A percentile compares a stretch with the other conserved stretches of the same genome.
Evolutionary conservation across 352 stramenopile species (phyloP).

Genomic region (Globisporangium polare): DNA sequence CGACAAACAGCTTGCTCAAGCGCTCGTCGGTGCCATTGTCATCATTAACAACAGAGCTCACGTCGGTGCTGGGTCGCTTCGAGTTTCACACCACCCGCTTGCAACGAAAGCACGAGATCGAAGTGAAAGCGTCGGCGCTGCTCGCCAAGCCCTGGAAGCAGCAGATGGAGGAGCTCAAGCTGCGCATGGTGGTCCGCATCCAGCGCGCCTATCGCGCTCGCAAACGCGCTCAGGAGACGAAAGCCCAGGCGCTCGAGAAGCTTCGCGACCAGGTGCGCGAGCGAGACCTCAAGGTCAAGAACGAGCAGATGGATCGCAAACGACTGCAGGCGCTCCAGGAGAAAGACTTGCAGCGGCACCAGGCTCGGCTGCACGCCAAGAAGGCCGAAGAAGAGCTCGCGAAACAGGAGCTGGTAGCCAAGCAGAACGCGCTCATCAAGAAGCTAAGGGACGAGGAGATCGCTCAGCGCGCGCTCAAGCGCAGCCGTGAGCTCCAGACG

Average conservation of each 20-base stretch:
- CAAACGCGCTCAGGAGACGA: slow-evolving; percentile 29
- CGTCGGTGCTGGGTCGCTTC: slow-evolving; percentile 62
- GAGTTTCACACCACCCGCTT: slow-evolving; percentile 45
- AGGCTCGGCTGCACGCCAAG: slow-evolving; percentile 49
- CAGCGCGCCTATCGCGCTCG: slow-evolving; percentile 64
- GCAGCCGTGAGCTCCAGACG: slow-evolving; percentile 20
- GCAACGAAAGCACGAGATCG: slow-evolving; percentile 51
- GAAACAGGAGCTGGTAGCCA: slow-evolving; percentile 30
- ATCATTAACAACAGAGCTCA: slow-evolving; percentile 25
- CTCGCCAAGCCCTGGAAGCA: slow-evolving; percentile 60
- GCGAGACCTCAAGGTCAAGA: slow-evolving; percentile 41
- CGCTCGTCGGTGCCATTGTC: not conserved
- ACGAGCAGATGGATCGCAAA: slow-evolving; percentile 53
- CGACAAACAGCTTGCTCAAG: not conserved
- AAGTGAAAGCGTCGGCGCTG: slow-evolving; percentile 47
- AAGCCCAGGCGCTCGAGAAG: slow-evolving; percentile 43
- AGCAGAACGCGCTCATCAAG: slow-evolving; percentile 42
- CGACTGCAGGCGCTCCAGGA: slow-evolving; percentile 48
- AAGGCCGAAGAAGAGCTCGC: slow-evolving; percentile 40
- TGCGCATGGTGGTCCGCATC: slow-evolving; percentile 69
- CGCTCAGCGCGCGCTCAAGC: slow-evolving; percentile 25
- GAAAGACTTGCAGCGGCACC: slow-evolving; percentile 55
- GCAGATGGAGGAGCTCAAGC: slow-evolving; percentile 62
- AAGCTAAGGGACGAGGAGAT: slow-evolving; percentile 52
- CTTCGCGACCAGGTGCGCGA: slow-evolving; percentile 47